Evolutionary conservation across 306 rosid species (phyloP).

Genomic region (Glycine soja): DNA sequence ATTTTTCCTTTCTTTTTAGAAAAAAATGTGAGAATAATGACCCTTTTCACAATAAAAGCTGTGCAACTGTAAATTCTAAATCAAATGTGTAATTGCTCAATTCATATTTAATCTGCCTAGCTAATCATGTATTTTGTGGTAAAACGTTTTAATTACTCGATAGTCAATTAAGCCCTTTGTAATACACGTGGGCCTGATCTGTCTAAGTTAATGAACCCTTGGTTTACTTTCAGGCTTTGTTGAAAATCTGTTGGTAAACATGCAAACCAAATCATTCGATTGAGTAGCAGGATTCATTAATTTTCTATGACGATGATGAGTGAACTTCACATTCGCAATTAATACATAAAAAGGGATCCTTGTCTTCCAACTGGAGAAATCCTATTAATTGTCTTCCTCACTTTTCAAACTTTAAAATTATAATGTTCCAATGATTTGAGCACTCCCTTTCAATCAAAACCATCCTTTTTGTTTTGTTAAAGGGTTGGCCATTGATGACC

Average conservation of each 20-base stretch:
- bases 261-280: slow-evolving; percentile 69
- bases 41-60: slow-evolving; percentile 39
- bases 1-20: slow-evolving; percentile 2
- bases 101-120: not conserved
- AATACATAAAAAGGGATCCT: slow-evolving; percentile 68
- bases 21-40: slow-evolving; percentile 28
- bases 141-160: slow-evolving; percentile 28
- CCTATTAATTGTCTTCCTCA: slow-evolving; percentile 29
- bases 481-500: slow-evolving; percentile 47
- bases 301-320: slow-evolving; percentile 34
- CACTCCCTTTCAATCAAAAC: slow-evolving; percentile 57
- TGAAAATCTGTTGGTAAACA: slow-evolving; percentile 71
- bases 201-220: slow-evolving; percentile 50
- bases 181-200: slow-evolving; percentile 54
- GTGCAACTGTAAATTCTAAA: slow-evolving; percentile 24
- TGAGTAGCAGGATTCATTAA: slow-evolving; percentile 39
- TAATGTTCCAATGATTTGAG: slow-evolving; percentile 81
- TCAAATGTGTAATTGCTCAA: not conserved
- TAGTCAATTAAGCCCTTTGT: not conserved
- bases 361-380: slow-evolving; percentile 72
- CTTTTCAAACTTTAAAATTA: slow-evolving; percentile 53
- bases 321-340: slow-evolving; percentile 47
- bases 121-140: not conserved
- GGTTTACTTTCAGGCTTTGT: slow-evolving; percentile 62
- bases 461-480: slow-evolving; percentile 54